These are phyloP conservation scores for Oryza glumipatula DNA, from an alignment of 176 grass and related monocot species.

Conservation along the genomic window DNA sequence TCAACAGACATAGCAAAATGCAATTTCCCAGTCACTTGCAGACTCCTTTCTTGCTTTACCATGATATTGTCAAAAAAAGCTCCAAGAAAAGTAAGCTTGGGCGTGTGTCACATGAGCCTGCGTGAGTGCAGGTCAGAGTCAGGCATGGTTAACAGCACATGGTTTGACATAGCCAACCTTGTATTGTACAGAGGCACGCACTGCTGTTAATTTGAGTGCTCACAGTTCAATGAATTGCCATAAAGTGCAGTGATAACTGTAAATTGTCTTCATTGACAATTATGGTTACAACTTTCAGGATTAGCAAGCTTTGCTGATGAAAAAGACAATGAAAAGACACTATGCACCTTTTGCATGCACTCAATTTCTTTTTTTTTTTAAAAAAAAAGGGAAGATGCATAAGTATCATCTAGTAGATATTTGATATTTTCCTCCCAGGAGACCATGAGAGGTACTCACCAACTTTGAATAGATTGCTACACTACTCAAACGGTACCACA, in stretches of 20 bases:
- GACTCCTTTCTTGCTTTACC: not conserved
- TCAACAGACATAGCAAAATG: not conserved
- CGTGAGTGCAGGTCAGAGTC: not conserved
- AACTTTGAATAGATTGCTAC: constrained; percentile 15
- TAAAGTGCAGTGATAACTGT: not conserved
- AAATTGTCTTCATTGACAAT: constrained; percentile 6
- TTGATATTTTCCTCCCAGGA: not conserved
- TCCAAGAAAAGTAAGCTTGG: not conserved
- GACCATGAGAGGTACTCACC: not conserved
- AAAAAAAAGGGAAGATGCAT: not conserved
- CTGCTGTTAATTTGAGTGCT: not conserved
- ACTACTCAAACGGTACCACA: not conserved
- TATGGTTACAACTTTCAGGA: constrained; percentile 12
- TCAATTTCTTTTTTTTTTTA: not conserved
- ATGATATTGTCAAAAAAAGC: constrained; percentile 2
- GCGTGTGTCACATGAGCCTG: not conserved
- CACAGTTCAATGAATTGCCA: constrained; percentile 26
- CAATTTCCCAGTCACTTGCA: constrained; percentile 3
- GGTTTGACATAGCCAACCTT: constrained; percentile 4
- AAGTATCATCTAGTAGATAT: not conserved
- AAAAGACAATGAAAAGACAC: constrained; percentile 8
- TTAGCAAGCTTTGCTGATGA: not conserved
- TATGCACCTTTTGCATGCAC: not conserved
- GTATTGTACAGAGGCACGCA: not conserved
- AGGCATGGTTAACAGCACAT: constrained; percentile 7